These are phyloP conservation scores for Phytopythium helicoides DNA, from an alignment of 352 stramenopile genomes.

Conservation along the genomic window DNA sequence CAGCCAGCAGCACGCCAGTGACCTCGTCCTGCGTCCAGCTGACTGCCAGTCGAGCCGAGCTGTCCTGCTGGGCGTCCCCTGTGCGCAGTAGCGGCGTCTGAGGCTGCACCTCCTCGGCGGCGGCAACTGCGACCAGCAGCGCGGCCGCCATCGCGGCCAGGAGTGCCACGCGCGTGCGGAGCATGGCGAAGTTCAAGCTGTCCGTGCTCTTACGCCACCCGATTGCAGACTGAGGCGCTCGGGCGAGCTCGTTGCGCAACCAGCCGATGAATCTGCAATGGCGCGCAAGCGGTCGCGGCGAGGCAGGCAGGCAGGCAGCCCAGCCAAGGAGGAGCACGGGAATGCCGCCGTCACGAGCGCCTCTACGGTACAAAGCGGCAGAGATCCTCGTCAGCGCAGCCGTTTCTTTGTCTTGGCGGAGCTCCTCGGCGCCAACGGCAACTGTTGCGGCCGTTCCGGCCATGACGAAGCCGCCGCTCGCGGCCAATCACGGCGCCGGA, in stretches of 20 bases:
- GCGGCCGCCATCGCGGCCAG: background rate
- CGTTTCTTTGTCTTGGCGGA: too few species aligned
- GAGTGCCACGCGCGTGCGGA: background rate
- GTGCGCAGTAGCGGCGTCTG: constrained; percentile 1
- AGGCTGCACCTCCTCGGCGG: background rate
- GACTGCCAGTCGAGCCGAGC: background rate
- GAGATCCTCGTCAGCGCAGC: too few species aligned
- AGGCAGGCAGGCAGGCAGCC: too few species aligned
- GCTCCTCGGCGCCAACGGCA: too few species aligned
- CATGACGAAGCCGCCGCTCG: too few species aligned
- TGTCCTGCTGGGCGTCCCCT: constrained; percentile 3
- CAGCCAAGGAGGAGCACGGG: too few species aligned
- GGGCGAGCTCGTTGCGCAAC: background rate
- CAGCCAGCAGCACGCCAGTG: constrained; percentile 44
- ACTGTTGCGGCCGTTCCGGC: too few species aligned
- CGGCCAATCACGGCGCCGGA: too few species aligned
- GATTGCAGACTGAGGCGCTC: constrained; percentile 4
- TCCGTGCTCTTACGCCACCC: constrained; percentile 3
- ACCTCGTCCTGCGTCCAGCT: constrained; percentile 21
- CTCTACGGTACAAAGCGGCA: too few species aligned
- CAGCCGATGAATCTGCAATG: too few species aligned
- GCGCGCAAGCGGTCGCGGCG: too few species aligned
- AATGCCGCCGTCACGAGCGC: too few species aligned
- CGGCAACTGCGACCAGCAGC: background rate
- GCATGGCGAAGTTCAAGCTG: constrained; percentile 2